Percentiles rank a stretch among this genome's conserved stretches.
Evolutionary conservation across 2,329 filamentous ascomycete species (phyloP).

Genomic region (Conoideocrella luteorostrata): DNA sequence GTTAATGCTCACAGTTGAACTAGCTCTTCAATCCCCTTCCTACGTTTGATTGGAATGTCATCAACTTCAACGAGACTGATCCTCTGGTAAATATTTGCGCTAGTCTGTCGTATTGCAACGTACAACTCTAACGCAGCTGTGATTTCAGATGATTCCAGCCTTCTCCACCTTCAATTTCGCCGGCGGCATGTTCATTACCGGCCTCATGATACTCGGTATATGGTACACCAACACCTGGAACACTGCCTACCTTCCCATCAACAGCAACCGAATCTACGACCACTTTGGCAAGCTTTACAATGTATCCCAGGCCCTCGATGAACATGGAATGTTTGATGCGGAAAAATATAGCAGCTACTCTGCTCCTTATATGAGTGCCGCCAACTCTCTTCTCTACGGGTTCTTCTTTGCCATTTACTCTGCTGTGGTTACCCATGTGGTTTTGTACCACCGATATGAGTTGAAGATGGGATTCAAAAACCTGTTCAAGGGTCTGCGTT

Average conservation of each 20-base stretch:
- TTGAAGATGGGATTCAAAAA: constrained; percentile 30
- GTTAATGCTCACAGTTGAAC: not conserved
- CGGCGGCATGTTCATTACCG: constrained; percentile 21
- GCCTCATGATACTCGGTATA: constrained; percentile 22
- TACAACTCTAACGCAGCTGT: not conserved
- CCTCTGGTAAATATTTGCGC: constrained; percentile 20
- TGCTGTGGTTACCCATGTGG: constrained; percentile 31
- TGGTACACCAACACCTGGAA: constrained; percentile 29
- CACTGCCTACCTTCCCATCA: constrained; percentile 33
- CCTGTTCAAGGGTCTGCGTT: constrained; percentile 19
- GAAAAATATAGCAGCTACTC: constrained; percentile 34
- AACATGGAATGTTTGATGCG: constrained; percentile 28
- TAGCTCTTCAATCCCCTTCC: constrained; percentile 29
- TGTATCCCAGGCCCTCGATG: constrained; percentile 27
- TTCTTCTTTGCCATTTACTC: constrained; percentile 36
- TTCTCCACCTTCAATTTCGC: constrained; percentile 30
- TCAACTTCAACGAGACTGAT: constrained; percentile 21
- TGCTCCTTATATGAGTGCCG: constrained; percentile 33
- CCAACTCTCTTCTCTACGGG: constrained; percentile 28
- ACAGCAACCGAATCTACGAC: constrained; percentile 32
- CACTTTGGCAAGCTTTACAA: constrained; percentile 33
- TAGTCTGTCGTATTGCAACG: not conserved
- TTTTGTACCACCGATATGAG: constrained; percentile 33
- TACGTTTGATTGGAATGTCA: constrained; percentile 39
- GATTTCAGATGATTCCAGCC: constrained; percentile 24